Base-by-base conservation (phyloP, 257 asterid species). In the Craterostigma plantagineum region DNA sequence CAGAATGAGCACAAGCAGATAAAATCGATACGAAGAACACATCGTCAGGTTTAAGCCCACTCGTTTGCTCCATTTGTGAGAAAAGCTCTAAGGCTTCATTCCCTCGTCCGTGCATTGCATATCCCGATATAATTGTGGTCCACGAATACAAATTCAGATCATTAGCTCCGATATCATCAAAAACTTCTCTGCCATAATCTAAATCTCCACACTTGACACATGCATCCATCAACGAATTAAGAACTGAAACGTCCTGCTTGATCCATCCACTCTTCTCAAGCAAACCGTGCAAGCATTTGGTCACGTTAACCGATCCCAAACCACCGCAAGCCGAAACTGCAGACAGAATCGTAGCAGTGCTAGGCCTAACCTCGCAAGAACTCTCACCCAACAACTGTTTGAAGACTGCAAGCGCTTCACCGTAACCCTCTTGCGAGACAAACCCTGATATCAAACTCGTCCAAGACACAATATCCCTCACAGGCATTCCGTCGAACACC, bases 111-210 rank as follows among this genome's bases (percentile, higher is more conserved):
- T 66, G 70, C 66, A 73, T 54, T 7, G 71, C 79, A 34, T 60
- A 61, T n/a, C 65, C 73, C n/a, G 75, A 63, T 51, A 73, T 73
- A n/a, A 70, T 54, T 2, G 71, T 54, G 6, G 83, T 73, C 83
- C 83, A 73, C 23, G 78, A 60, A 52, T 60, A 66, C 55, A 64
- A 38, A 52, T 70, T 73, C 58, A 56, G 55, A 46, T 56, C 18
- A 12, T 3, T 13, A n/a, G 53, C 49, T 14, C 45, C 41, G 27
- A 61, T 43, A 41, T 40, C 50, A 34, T 59, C 48, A 15, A 74
- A 70, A 18, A 64, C 68, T 46, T 46, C 49, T 11, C 33, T 11
- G 9, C 55, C 63, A 43, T 48, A 18, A 35, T 14, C 14, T 13
- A 64, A 27, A 44, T 59, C 59, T 35, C 83, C 83, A 57, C 71